phyloP scores from a whole-genome alignment of 2,329 filamentous ascomycete genomes.

The Trichoderma sp. region DNA sequence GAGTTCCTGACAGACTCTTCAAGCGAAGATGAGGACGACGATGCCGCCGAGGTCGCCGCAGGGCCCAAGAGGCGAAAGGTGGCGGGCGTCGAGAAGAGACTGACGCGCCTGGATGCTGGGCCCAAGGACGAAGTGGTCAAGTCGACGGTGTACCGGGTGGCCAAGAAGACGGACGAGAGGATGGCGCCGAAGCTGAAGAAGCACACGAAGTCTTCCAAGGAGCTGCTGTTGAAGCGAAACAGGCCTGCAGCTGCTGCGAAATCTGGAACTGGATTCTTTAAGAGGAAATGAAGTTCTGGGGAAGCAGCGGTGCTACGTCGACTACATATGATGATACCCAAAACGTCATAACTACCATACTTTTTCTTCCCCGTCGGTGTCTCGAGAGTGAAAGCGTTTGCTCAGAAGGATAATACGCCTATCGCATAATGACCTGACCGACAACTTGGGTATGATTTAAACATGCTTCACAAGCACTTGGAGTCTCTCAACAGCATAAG shows the following conservation, averaged over 20 bases:
- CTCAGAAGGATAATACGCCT: not conserved
- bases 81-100: conserved; percentile 40
- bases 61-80: conserved; percentile 49
- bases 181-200: conserved; percentile 52
- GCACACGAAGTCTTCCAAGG: conserved; percentile 44
- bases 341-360: not conserved
- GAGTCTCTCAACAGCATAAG: not conserved
- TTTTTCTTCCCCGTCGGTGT: not conserved
- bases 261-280: conserved; percentile 46
- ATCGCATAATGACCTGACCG: not conserved
- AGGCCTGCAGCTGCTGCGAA: conserved; percentile 41
- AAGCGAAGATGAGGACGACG: conserved; percentile 42
- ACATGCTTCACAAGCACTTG: not conserved
- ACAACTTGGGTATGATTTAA: not conserved
- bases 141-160: conserved; percentile 55
- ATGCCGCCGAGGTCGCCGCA: conserved; percentile 28
- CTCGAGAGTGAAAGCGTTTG: not conserved
- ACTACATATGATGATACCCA: not conserved
- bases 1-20: conserved; percentile 57
- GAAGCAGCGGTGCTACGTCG: not conserved
- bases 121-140: conserved; percentile 53
- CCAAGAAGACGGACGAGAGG: conserved; percentile 45
- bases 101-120: conserved; percentile 41
- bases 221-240: conserved; percentile 48
- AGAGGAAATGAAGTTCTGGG: conserved; percentile 23